Evolutionary conservation across 768 basidiomycete species (phyloP).

Genomic region (Podaxis sp.): DNA sequence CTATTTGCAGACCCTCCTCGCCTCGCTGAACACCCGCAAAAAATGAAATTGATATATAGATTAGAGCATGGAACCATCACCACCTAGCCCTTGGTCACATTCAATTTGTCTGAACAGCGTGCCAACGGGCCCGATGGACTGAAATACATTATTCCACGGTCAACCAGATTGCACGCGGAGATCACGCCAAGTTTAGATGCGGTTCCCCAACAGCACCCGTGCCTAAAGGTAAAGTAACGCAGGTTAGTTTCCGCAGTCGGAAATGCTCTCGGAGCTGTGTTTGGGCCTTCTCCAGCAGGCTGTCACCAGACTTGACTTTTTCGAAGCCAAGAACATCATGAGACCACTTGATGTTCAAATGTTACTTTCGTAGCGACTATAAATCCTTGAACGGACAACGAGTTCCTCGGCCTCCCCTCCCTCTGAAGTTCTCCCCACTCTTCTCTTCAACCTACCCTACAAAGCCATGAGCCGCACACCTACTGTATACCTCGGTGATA

Average conservation of each 20-base stretch:
- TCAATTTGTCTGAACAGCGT: neutral
- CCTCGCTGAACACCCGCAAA: neutral
- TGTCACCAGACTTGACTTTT: neutral
- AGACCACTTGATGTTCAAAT: neutral
- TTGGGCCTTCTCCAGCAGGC: conserved; percentile 1
- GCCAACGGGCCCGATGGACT: neutral
- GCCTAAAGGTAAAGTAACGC: neutral
- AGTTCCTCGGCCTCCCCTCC: neutral
- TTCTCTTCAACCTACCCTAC: neutral
- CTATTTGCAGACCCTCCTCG: too few species aligned
- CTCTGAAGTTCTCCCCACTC: neutral
- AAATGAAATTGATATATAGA: neutral
- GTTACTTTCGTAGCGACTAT: neutral
- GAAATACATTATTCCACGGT: neutral
- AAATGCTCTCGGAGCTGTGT: neutral
- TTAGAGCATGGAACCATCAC: neutral
- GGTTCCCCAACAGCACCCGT: conserved; percentile 7
- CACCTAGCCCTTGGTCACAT: neutral
- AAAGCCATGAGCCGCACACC: conserved; percentile 16
- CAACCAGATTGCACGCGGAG: neutral
- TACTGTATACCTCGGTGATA: conserved; percentile 40
- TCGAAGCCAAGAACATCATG: conserved; percentile 11
- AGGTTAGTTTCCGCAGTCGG: neutral
- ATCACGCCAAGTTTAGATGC: neutral
- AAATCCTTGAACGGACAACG: neutral